phyloP scores from a whole-genome alignment of 108 stramenopile genomes.

The Aureococcus anophagefferens region DNA sequence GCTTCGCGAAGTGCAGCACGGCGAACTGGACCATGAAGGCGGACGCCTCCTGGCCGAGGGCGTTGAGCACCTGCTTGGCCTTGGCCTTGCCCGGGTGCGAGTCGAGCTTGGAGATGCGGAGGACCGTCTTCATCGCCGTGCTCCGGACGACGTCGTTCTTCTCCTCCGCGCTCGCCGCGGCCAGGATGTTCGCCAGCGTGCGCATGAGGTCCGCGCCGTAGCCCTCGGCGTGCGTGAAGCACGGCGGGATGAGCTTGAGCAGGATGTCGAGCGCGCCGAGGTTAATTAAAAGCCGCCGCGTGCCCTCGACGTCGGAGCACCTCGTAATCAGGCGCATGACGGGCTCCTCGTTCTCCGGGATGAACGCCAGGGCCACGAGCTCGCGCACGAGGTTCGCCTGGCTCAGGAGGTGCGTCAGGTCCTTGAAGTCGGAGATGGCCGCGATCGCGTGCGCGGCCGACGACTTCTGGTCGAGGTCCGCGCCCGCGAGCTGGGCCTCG shows the following conservation, averaged over 20 bases:
- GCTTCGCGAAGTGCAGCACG: background rate
- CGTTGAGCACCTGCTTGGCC: background rate
- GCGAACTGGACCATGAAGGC: background rate
- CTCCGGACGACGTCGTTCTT: background rate
- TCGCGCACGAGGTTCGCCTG: background rate
- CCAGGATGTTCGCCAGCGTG: background rate
- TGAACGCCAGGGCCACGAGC: background rate
- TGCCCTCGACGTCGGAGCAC: no score
- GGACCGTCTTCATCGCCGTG: background rate
- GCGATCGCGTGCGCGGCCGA: background rate
- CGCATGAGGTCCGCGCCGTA: background rate
- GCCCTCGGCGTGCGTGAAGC: background rate
- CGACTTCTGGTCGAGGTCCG: background rate
- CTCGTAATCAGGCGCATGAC: background rate
- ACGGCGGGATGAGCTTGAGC: background rate
- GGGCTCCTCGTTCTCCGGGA: background rate
- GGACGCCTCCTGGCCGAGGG: background rate
- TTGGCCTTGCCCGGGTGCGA: background rate
- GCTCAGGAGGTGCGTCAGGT: background rate
- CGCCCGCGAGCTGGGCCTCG: background rate
- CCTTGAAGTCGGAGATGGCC: background rate
- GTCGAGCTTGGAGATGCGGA: background rate
- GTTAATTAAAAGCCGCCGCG: background rate
- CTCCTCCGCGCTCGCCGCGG: background rate
- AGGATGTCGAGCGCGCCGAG: background rate